Base-by-base conservation (phyloP, 2,329 filamentous ascomycete species). In the Phoma sp. region DNA sequence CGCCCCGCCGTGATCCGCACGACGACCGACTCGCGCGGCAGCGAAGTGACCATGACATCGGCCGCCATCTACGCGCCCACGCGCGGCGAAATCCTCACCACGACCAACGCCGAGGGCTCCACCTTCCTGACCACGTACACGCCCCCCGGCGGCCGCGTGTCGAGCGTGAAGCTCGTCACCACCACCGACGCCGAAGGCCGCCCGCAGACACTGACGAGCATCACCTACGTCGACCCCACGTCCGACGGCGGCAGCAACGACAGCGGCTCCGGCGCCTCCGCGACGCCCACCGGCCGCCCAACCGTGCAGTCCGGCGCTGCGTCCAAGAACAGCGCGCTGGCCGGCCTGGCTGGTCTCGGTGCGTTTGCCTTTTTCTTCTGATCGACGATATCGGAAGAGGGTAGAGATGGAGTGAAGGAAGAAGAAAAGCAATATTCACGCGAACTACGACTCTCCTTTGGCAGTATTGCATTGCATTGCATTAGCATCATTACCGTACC, bases 71-170 rank as follows among this genome's bases (percentile, higher is more conserved):
- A 68, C 43, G 67, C 67, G 3, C 70, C 70, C 1, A 74, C 73
- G 0, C 43, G 61, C 1, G 78, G 78, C 43, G 71, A 78, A 40
- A 74, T 79, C 19, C 65, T 80, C 38, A 81, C 80, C 9, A 68
- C 70, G 15, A 81, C 78, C 10, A 70, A 82, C 57, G 65, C 60
- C 2, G 22, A 57, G 7, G 80, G 80, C 22, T 58, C 64, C 33
- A 77, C 77, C 3, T 74, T 81, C 51, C 59, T 79, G 45, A 78
- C 80, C 2, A 82, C 80, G 1, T 80, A 77, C 62, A 80, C 78
- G 1, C 80, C 80, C 4, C 70, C 64, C 41, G 78, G 74, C 40
- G 78, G 74, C 19, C 64, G 58, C 8, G 74, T 81, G 19, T 76
- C 69, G 59, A 69, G 70, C 41, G 57, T 81, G 25, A 70, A 76